Conservation (phyloP, 768 basidiomycete species). For the Mycena polygramma region DNA sequence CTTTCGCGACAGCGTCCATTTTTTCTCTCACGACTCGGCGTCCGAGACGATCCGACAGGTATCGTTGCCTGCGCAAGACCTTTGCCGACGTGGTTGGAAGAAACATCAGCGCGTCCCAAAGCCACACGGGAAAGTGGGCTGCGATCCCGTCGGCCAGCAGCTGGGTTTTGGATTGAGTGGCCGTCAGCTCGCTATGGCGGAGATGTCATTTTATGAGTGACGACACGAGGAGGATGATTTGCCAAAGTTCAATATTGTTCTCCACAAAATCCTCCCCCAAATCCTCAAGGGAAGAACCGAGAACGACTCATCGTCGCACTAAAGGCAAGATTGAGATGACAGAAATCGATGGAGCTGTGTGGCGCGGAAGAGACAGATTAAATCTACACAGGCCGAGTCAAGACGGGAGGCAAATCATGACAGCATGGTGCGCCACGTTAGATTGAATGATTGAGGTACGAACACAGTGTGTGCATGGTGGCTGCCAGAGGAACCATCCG, state of each 20-base stretch:
- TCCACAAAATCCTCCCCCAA: background rate
- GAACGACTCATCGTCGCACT: background rate
- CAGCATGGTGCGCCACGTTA: too few relatives aligned
- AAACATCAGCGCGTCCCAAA: background rate
- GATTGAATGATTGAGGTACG: too few relatives aligned
- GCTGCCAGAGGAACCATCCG: too few relatives aligned
- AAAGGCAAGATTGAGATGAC: too few relatives aligned
- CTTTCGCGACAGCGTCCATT: background rate
- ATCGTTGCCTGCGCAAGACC: background rate
- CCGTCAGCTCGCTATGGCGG: background rate
- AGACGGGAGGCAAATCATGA: too few relatives aligned
- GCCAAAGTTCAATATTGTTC: background rate
- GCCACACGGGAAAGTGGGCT: background rate
- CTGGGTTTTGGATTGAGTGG: background rate
- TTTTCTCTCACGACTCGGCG: background rate
- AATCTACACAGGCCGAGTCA: too few relatives aligned
- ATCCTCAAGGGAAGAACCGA: background rate
- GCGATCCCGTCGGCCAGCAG: background rate
- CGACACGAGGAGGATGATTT: too few relatives aligned
- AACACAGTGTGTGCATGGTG: too few relatives aligned
- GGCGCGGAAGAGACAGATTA: too few relatives aligned
- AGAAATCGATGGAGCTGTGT: background rate
- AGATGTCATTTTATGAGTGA: too few relatives aligned
- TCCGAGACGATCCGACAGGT: background rate
- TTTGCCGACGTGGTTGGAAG: background rate